Percentiles rank a stretch among this genome's conserved stretches.
Evolutionary conservation across 176 grass and related monocot genomes (phyloP).

Genomic region (Triticum urartu): DNA sequence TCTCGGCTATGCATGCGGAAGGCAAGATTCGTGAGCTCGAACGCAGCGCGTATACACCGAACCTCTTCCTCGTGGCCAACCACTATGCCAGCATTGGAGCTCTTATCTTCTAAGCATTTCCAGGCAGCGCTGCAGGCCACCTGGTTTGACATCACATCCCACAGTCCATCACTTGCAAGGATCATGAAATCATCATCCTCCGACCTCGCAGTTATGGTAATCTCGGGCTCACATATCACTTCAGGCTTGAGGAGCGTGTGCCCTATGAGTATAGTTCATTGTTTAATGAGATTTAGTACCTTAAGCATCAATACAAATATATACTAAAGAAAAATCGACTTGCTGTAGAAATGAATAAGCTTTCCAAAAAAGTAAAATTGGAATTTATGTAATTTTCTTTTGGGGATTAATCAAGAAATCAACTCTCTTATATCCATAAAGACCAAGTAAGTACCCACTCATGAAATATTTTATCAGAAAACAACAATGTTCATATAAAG

Average conservation of each 20-base stretch:
- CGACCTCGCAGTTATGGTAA: constrained; percentile 42
- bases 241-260: constrained; percentile 60
- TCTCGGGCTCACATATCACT: constrained; percentile 70
- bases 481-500: background rate
- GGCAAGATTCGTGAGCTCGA: constrained; percentile 56
- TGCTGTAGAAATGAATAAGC: background rate
- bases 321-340: background rate
- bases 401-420: background rate
- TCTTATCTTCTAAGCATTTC: constrained; percentile 45
- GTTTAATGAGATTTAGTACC: background rate
- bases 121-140: constrained; percentile 48
- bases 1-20: constrained; percentile 44
- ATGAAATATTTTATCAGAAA: background rate
- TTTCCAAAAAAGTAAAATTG: background rate
- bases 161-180: constrained; percentile 76
- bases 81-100: background rate
- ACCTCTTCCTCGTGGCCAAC: constrained; percentile 17
- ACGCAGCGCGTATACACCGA: constrained; percentile 43
- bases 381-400: background rate
- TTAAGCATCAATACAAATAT: background rate
- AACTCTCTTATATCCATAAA: background rate
- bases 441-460: background rate
- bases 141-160: constrained; percentile 67
- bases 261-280: constrained; percentile 27
- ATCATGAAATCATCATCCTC: constrained; percentile 58